Base-by-base conservation (phyloP, 495 filamentous ascomycete genomes). In the Glonium stellatum region DNA sequence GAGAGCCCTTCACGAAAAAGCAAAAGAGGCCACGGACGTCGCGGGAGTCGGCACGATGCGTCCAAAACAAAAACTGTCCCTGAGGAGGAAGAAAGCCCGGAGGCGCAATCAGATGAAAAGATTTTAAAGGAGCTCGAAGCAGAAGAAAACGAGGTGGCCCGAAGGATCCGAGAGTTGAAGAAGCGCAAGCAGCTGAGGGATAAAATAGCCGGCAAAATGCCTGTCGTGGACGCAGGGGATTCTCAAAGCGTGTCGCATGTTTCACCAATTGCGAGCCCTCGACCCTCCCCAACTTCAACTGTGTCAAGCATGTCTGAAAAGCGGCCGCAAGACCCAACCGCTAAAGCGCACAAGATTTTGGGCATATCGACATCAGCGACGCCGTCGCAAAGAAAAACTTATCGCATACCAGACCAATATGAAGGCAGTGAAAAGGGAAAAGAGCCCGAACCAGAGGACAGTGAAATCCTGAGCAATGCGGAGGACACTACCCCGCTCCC, bases 271-370 rank as follows among this genome's bases (percentile, higher is more conserved):
- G 47, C 58, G 46, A 60, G 61, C 37, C 52, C 56, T 42, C 55
- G 57, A 48, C 55, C 54, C 15, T 67, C 65, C 61, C 65, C 60
- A 64, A 64, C 65, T 58, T 67, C 61, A 55, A 65, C 57, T 58
- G 60, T 69, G 54, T 67, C 68, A 65, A 68, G 58, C 65, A 19
- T 54, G 61, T 64, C 62, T 18, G 61, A 68, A 62, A 65, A 47
- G 39, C 58, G 66, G 55, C 48, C 51, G 21, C 65, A 63, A 23
- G 63, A 73, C 53, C 61, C 69, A 11, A 47, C 64, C 12, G 59
- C 62, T 1, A 73, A 71, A 54, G 69, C 71, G 49, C 71, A 73
- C 57, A 71, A 67, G 46, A 51, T 73, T 19, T 61, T 73, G 11
- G 71, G 71, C 11, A 64, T 73, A 36, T 42, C 55, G 6, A 57